Base-by-base conservation (phyloP, 805 yeast species). In the Candida chilensis region DNA sequence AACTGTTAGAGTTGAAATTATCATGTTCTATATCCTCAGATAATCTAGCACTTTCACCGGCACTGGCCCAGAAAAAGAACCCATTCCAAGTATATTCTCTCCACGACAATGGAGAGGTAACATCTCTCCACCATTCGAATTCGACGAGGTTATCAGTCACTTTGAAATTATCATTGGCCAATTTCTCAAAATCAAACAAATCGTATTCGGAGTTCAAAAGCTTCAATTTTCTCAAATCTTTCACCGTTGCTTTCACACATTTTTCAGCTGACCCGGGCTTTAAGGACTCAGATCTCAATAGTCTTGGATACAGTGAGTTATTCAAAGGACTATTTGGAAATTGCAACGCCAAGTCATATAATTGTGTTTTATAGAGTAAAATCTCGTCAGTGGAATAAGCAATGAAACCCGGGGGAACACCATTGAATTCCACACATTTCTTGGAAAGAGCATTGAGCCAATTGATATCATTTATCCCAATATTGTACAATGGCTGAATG, bases 11-110 rank as follows among this genome's bases (percentile, higher is more conserved):
- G n/a, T n/a, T n/a, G n/a, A n/a, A n/a, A n/a, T n/a, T n/a, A n/a
- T 67, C 74, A 13, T 56, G 35, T 18, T 54, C 60, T 20, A 48
- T 52, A 24, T 65, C 68, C 17, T 56, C 60, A 27, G 57, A 54
- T 14, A 54, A 45, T 16, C 48, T 50, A 11, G 60, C 57, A 24
- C 66, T 62, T 35, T 77, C 81, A 6, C 92, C 94, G 1, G 92
- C 90, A 18, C 82, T 69, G 3, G 94, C 94, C 86, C 90, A 83
- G 92, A 92, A 83, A 14, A 81, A 57, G 35, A 82, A 67, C 1
- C 87, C 87, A 32, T 70, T 61, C 82, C 83, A 77, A 1, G 77
- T 57, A 24, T 69, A 57, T 40, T 74, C 78, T 32, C 62, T 59
- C 69, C 82, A 66, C 2, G 80, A 64, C 15, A 64, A 48, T 2